Conservation (phyloP, 345 rosid genomes). For the Eucalyptus marginata region DNA sequence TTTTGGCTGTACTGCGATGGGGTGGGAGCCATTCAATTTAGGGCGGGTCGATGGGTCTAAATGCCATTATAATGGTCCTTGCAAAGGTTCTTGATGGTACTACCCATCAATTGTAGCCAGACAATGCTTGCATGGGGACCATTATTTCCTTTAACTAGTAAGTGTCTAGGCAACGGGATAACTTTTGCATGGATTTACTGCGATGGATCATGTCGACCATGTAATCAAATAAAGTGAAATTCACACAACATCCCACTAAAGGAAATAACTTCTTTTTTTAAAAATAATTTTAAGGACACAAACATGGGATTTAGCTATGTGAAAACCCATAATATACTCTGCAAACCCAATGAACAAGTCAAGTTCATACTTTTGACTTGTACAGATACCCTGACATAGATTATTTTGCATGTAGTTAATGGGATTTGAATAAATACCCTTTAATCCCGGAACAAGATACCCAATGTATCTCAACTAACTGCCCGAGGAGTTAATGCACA, state of each 20-base stretch:
- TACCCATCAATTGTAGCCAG: neutral
- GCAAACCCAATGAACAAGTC: neutral
- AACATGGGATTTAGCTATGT: neutral
- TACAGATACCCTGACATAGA: rapidly evolving
- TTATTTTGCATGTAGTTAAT: neutral
- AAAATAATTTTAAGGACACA: neutral
- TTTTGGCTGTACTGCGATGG: neutral
- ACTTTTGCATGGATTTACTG: neutral
- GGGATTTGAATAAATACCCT: neutral
- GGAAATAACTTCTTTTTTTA: neutral
- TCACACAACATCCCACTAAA: neutral
- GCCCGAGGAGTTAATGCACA: neutral
- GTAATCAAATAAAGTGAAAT: neutral
- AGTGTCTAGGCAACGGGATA: neutral
- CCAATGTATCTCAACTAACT: neutral
- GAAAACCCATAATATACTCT: neutral
- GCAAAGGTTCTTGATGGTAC: neutral
- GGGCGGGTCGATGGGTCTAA: neutral
- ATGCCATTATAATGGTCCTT: neutral
- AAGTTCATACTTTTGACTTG: neutral
- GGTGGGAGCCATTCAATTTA: neutral
- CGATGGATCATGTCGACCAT: neutral
- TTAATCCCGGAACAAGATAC: neutral
- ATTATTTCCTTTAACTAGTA: neutral
- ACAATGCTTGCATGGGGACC: neutral